Percentiles rank a stretch among this genome's conserved stretches.
phyloP scores from a whole-genome alignment of 129 eudicot species.

The Tanacetum coccineum region DNA sequence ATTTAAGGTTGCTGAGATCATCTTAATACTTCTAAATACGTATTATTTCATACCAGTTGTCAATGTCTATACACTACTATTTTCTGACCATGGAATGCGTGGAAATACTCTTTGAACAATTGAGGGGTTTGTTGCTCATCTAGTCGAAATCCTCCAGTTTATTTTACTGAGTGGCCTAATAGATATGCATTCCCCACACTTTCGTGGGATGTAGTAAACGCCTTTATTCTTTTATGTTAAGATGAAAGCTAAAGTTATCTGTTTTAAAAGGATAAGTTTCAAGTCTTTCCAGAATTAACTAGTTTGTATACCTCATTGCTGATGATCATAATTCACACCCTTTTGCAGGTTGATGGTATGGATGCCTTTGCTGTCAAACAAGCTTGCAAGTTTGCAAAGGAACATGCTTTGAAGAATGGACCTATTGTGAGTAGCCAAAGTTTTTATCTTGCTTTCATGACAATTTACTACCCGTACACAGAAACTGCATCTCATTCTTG shows the following conservation, averaged over 20 bases:
- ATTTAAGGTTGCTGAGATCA: too few relatives aligned
- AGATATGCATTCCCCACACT: too few relatives aligned
- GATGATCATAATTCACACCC: not conserved
- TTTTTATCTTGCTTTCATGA: slow-evolving; percentile 6
- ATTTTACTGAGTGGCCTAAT: too few relatives aligned
- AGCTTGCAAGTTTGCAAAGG: slow-evolving; percentile 98
- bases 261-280: not conserved
- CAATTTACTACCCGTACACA: not conserved
- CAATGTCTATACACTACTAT: too few relatives aligned
- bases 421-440: slow-evolving; percentile 65
- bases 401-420: slow-evolving; percentile 90
- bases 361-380: slow-evolving; percentile 97
- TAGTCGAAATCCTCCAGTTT: too few relatives aligned
- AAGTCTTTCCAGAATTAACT: not conserved
- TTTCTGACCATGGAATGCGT: too few relatives aligned
- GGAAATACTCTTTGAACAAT: too few relatives aligned
- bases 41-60: too few relatives aligned
- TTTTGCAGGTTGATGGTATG: slow-evolving; percentile 95
- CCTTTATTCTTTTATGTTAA: not conserved
- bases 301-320: not conserved
- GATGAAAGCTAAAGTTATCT: slow-evolving; percentile 8
- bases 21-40: too few relatives aligned
- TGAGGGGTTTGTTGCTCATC: too few relatives aligned
- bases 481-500: too few relatives aligned
- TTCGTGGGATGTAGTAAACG: too few relatives aligned